A percentile compares a stretch with the other conserved stretches of the same genome.
Evolutionary conservation across 495 filamentous ascomycete species (phyloP).

Genomic region (Podospora fimiseda): DNA sequence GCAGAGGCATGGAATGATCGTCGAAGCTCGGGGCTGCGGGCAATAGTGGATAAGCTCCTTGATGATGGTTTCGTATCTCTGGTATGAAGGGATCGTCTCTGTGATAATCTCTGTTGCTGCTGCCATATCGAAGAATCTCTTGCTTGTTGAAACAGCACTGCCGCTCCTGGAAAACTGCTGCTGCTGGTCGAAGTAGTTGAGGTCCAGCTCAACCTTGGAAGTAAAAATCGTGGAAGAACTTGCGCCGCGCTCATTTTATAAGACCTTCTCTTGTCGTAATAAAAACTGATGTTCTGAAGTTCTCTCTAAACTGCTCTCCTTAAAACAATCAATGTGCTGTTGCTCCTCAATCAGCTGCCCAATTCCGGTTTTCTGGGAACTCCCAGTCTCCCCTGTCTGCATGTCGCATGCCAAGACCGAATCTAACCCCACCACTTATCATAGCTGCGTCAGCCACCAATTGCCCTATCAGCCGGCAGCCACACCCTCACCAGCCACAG

Average conservation of each 20-base stretch:
- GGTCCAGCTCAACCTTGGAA: constrained; percentile 50
- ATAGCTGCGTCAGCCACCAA: not conserved
- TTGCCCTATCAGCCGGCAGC: not conserved
- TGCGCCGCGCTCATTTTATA: constrained; percentile 25
- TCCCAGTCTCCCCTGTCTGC: not conserved
- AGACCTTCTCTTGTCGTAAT: not conserved
- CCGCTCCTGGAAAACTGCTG: constrained; percentile 5
- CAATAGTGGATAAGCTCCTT: constrained; percentile 8
- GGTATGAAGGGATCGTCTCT: constrained; percentile 11
- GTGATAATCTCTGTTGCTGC: constrained; percentile 5
- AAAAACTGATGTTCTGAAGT: no score
- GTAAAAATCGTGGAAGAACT: constrained; percentile 45
- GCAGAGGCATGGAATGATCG: constrained; percentile 67
- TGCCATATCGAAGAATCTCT: not conserved
- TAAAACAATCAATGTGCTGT: no score
- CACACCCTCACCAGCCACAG: constrained; percentile 1
- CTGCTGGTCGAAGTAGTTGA: constrained; percentile 13
- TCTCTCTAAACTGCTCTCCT: no score
- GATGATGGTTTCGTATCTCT: not conserved
- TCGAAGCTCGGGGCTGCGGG: constrained; percentile 22
- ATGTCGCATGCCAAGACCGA: not conserved
- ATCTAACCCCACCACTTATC: not conserved
- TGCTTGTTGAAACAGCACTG: constrained; percentile 12
- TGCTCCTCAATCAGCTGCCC: not conserved
- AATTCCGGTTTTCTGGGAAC: not conserved